phyloP scores from a whole-genome alignment of 2,329 filamentous ascomycete genomes.

The Fusarium heterosporum region DNA sequence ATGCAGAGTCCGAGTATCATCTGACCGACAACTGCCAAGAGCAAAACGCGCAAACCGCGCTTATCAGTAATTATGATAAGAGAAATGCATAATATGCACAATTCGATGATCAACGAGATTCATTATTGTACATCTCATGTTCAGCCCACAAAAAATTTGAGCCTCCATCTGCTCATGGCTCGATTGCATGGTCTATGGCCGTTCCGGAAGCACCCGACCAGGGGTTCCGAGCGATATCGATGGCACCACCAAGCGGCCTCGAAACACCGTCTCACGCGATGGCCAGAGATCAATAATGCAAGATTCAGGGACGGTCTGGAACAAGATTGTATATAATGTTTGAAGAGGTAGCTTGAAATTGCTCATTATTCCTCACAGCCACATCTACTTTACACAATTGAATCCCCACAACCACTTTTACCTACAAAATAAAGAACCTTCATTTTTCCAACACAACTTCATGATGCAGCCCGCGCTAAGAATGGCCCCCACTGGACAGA shows the following conservation, averaged over 20 bases:
- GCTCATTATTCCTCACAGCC: background rate
- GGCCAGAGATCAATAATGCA: constrained; percentile 7
- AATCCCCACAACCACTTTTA: background rate
- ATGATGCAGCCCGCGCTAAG: constrained; percentile 40
- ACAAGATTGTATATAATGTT: constrained; percentile 20
- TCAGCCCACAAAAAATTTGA: constrained; percentile 13
- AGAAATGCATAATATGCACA: background rate
- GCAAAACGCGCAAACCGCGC: constrained; percentile 2
- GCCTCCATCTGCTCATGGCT: constrained; percentile 14
- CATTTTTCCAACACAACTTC: background rate
- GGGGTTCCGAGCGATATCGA: constrained; percentile 18
- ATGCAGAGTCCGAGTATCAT: background rate
- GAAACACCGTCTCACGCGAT: constrained; percentile 34
- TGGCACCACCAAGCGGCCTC: constrained; percentile 33
- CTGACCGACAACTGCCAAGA: background rate
- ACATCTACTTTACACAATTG: background rate
- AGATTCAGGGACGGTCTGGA: background rate
- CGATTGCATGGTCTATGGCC: constrained; percentile 19
- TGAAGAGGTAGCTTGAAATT: background rate
- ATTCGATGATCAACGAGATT: constrained; percentile 1
- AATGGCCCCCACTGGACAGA: constrained; percentile 29
- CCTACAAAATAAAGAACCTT: no score
- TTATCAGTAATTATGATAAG: background rate
- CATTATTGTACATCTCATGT: constrained; percentile 4
- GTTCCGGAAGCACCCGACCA: constrained; percentile 32